Evolutionary conservation across 2,329 filamentous ascomycete species (phyloP).

Genomic region (Ophiocordyceps camponoti-leonardi): DNA sequence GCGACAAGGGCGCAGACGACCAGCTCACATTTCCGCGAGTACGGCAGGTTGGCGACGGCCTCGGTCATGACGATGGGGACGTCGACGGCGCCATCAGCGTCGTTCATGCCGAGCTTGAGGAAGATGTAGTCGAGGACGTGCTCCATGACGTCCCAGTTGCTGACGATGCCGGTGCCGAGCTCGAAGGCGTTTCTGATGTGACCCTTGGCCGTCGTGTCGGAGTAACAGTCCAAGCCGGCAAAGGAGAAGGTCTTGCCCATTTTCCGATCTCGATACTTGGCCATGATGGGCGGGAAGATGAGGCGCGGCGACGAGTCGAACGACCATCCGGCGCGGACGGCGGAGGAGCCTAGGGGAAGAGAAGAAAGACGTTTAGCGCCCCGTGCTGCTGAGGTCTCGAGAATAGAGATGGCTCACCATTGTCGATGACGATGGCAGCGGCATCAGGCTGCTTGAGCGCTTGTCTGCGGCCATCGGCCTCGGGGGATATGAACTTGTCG

Average conservation of each 20-base stretch:
- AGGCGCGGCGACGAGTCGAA: constrained; percentile 74
- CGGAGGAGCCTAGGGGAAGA: constrained; percentile 53
- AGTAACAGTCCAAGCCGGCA: constrained; percentile 81
- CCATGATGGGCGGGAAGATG: constrained; percentile 73
- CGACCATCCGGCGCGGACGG: constrained; percentile 88
- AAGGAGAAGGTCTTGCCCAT: constrained; percentile 83
- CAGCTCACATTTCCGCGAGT: constrained; percentile 66
- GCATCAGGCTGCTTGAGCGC: constrained; percentile 40
- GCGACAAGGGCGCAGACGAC: background rate
- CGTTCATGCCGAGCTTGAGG: constrained; percentile 78
- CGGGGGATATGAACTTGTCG: constrained; percentile 33
- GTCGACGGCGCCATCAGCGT: constrained; percentile 55
- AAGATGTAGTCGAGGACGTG: constrained; percentile 89
- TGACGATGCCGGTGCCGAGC: constrained; percentile 73
- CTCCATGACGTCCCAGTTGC: constrained; percentile 97
- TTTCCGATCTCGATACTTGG: constrained; percentile 90
- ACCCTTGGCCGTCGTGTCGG: constrained; percentile 80
- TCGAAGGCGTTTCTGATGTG: constrained; percentile 89
- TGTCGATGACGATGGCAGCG: constrained; percentile 90
- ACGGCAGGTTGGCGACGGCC: constrained; percentile 76
- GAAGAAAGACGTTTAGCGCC: constrained; percentile 3
- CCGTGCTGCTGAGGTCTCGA: constrained; percentile 2
- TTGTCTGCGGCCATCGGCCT: constrained; percentile 51
- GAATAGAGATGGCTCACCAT: constrained; percentile 43
- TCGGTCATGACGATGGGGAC: constrained; percentile 91